A percentile compares a stretch with the other conserved stretches of the same genome.
These are phyloP conservation scores for Tylopilus intermedius DNA, from an alignment of 768 basidiomycete genomes.

Conservation along the genomic window DNA sequence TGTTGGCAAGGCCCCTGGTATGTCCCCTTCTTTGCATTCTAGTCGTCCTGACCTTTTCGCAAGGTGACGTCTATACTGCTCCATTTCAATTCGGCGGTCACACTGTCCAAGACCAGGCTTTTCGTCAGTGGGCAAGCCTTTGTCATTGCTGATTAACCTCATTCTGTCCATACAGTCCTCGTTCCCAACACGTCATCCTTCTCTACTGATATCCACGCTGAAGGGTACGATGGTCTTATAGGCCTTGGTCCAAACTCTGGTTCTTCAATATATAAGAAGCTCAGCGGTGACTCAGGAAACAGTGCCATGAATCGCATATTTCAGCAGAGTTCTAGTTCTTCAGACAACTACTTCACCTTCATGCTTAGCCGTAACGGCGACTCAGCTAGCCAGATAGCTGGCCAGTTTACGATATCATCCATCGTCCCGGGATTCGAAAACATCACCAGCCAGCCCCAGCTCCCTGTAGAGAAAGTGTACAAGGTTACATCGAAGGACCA, in stretches of 20 bases:
- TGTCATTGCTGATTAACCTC: neutral
- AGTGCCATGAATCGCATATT: constrained; percentile 64
- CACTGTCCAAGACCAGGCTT: constrained; percentile 60
- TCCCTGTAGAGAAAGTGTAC: constrained; percentile 63
- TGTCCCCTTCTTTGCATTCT: constrained; percentile 2
- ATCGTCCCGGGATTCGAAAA: constrained; percentile 56
- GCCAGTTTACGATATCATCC: constrained; percentile 69
- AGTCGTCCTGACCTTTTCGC: neutral
- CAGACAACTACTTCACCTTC: constrained; percentile 62
- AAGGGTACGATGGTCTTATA: constrained; percentile 67
- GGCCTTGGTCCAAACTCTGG: constrained; percentile 77
- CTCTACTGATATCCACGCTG: constrained; percentile 51
- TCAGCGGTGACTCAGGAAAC: constrained; percentile 48
- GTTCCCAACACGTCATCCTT: constrained; percentile 62
- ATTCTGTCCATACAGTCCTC: constrained; percentile 41
- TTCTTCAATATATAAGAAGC: constrained; percentile 55
- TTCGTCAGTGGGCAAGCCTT: constrained; percentile 40
- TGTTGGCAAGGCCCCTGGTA: constrained; percentile 61
- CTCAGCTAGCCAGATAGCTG: constrained; percentile 43
- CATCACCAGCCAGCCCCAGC: constrained; percentile 56
- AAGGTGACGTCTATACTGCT: constrained; percentile 55
- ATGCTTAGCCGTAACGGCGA: constrained; percentile 59
- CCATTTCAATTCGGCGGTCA: constrained; percentile 51
- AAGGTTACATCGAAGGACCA: constrained; percentile 59
- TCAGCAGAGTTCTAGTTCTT: constrained; percentile 48